Conservation (phyloP, 2,329 filamentous ascomycete genomes). For the Volutella citrinella region DNA sequence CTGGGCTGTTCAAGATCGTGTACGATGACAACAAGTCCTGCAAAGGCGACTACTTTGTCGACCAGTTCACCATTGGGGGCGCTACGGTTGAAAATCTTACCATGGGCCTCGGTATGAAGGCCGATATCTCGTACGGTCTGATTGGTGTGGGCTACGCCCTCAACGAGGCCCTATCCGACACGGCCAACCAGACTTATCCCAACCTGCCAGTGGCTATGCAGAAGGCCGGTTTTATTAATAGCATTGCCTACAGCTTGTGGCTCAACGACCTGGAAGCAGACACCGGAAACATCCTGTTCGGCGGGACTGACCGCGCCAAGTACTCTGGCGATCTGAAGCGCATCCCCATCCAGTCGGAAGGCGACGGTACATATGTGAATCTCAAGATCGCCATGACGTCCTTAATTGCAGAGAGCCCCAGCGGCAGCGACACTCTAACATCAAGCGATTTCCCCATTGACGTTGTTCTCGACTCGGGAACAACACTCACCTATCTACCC, state of each 20-base stretch:
- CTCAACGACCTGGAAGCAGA: constrained; percentile 57
- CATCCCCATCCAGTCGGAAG: constrained; percentile 51
- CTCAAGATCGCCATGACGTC: constrained; percentile 50
- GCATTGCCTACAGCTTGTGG: constrained; percentile 70
- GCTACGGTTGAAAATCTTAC: constrained; percentile 51
- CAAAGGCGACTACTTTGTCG: constrained; percentile 56
- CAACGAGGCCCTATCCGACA: constrained; percentile 45
- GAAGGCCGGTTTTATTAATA: constrained; percentile 60
- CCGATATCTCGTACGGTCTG: constrained; percentile 54
- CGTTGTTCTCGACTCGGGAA: constrained; percentile 72
- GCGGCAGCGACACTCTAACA: constrained; percentile 46
- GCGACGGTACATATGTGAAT: constrained; percentile 39
- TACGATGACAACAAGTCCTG: constrained; percentile 61
- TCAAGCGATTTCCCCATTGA: constrained; percentile 45
- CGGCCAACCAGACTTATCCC: constrained; percentile 36
- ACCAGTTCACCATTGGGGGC: constrained; percentile 53
- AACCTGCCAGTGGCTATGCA: constrained; percentile 66
- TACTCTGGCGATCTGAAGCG: constrained; percentile 62
- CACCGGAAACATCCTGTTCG: constrained; percentile 72
- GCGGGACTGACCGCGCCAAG: constrained; percentile 75
- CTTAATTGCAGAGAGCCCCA: constrained; percentile 44
- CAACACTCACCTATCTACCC: constrained; percentile 69
- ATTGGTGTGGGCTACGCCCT: constrained; percentile 58
- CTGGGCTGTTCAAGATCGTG: constrained; percentile 51
- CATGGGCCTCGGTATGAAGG: constrained; percentile 56